Conservation (phyloP, 306 rosid species). For the Pyrus pyrifolia region DNA sequence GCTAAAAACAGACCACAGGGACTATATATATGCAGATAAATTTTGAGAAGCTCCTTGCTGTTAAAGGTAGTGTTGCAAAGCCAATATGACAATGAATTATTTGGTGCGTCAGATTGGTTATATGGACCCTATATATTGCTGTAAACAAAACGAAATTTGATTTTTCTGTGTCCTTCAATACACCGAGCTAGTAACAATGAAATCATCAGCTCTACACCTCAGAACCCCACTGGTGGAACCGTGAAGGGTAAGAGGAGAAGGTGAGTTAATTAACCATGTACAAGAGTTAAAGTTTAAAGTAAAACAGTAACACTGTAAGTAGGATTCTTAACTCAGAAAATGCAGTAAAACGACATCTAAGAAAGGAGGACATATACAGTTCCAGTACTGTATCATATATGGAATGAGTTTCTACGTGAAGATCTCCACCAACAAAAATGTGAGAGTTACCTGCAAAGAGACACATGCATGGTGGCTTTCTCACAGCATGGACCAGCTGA, state of each 20-base stretch:
- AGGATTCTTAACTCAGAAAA: neutral
- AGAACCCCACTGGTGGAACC: too few relatives aligned
- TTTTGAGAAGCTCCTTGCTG: neutral
- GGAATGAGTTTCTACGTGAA: neutral
- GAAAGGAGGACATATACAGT: too few relatives aligned
- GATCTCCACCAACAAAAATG: neutral
- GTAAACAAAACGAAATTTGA: too few relatives aligned
- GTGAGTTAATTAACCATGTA: neutral
- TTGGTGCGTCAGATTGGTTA: neutral
- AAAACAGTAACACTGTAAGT: neutral
- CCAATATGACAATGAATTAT: neutral
- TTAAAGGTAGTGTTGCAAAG: neutral
- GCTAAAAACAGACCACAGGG: slow-evolving; percentile 7
- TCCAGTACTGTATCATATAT: neutral
- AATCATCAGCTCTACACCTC: too few relatives aligned
- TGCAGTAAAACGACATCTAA: too few relatives aligned
- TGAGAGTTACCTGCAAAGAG: neutral
- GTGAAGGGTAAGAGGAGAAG: too few relatives aligned
- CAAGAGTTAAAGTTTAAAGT: neutral
- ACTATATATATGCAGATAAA: neutral
- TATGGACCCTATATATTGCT: too few relatives aligned
- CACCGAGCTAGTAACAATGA: too few relatives aligned
- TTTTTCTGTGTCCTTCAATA: too few relatives aligned
- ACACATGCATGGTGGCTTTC: neutral
- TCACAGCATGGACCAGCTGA: neutral